phyloP scores from a whole-genome alignment of 805 yeast species.

The Yamadazyma tumulicola region DNA sequence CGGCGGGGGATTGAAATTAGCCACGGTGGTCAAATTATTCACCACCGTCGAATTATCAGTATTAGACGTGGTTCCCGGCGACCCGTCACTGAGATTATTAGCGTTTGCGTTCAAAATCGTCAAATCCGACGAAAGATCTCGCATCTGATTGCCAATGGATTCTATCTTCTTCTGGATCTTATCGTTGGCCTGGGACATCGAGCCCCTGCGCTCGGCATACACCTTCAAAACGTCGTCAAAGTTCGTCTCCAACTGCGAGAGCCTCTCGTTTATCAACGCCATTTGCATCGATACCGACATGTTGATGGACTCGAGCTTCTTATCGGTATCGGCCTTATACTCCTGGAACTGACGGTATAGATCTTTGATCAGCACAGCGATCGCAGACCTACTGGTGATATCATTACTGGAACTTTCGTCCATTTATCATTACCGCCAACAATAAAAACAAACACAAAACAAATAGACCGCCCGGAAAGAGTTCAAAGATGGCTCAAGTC shows the following conservation, averaged over 20 bases:
- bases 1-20: too few species aligned
- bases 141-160: conserved; percentile 14
- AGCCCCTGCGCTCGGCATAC: background rate
- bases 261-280: conserved; percentile 10
- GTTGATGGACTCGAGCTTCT: conserved; percentile 20
- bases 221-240: conserved; percentile 3
- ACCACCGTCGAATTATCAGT: too few species aligned
- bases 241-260: conserved; percentile 8
- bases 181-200: conserved; percentile 1
- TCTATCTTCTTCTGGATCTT: conserved; percentile 11
- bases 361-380: conserved; percentile 8
- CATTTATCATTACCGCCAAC: conserved; percentile 7
- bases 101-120: conserved; percentile 7
- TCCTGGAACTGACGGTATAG: conserved; percentile 15
- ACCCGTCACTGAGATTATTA: background rate
- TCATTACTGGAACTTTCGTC: conserved; percentile 1
- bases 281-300: conserved; percentile 12
- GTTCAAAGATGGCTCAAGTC: too few species aligned
- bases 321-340: conserved; percentile 17
- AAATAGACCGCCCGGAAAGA: too few species aligned
- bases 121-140: conserved; percentile 14
- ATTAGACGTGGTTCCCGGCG: too few species aligned
- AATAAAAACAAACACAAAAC: too few species aligned
- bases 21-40: too few species aligned
- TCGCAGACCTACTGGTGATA: background rate